Conservation (phyloP, 345 rosid species). For the Eucalyptus polyanthemos region DNA sequence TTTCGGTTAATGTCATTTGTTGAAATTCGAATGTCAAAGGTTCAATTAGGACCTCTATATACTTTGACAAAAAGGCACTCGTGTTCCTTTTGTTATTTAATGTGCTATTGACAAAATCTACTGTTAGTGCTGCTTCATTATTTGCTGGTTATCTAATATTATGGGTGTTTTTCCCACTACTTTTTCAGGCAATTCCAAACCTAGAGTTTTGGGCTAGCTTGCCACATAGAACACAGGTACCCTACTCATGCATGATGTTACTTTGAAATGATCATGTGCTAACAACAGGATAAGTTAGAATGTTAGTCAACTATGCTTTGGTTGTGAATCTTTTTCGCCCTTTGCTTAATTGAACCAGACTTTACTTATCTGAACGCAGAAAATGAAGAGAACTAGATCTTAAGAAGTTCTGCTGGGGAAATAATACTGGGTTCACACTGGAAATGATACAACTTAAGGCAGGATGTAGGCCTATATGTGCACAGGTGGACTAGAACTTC, state of each 20-base stretch:
- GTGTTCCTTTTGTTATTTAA: not conserved
- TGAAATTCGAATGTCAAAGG: not conserved
- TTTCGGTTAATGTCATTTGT: not conserved
- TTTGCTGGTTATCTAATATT: not conserved
- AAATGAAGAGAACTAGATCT: not conserved
- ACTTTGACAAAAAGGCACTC: not conserved
- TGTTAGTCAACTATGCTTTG: not conserved
- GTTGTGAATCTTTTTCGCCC: not conserved
- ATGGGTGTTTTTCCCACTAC: not conserved
- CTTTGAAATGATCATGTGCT: not conserved
- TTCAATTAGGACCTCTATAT: not conserved
- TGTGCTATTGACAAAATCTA: not conserved
- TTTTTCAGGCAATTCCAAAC: conserved; percentile 70
- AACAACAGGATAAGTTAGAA: not conserved
- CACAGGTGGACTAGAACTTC: not conserved
- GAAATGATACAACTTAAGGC: not conserved
- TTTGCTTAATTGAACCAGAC: not conserved
- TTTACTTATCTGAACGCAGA: not conserved
- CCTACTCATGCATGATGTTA: not conserved
- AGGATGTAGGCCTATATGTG: not conserved
- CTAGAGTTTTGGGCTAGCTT: conserved; percentile 66
- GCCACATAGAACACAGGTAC: conserved; percentile 74
- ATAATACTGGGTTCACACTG: not conserved
- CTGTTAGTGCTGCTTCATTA: not conserved
- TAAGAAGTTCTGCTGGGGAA: not conserved